phyloP scores from a whole-genome alignment of 768 basidiomycete species.

The Auricularia sp. region DNA sequence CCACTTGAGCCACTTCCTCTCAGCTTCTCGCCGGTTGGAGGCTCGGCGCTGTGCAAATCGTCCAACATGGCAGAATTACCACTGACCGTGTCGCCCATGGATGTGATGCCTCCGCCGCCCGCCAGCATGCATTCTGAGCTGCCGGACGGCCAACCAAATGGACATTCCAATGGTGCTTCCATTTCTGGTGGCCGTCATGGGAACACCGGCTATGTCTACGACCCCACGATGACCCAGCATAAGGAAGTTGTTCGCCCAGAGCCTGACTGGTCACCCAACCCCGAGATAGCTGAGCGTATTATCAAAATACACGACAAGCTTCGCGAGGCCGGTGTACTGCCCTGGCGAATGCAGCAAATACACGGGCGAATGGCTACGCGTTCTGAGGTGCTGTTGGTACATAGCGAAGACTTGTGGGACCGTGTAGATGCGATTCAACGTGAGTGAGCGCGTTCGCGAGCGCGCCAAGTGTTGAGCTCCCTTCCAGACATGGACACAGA shows the following conservation, averaged over 20 bases:
- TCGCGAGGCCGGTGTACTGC: constrained; percentile 44
- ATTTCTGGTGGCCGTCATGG: background rate
- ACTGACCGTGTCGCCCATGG: background rate
- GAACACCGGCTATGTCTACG: constrained; percentile 77
- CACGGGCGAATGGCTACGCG: constrained; percentile 63
- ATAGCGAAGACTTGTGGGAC: constrained; percentile 86
- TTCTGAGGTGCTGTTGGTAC: constrained; percentile 80
- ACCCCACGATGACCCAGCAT: constrained; percentile 79
- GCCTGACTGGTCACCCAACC: constrained; percentile 44
- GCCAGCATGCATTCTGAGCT: background rate
- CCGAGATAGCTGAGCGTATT: constrained; percentile 72
- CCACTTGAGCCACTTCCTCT: too few relatives aligned
- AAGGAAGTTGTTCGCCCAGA: constrained; percentile 46
- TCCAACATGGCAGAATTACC: background rate
- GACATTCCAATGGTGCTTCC: background rate
- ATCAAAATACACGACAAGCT: constrained; percentile 61
- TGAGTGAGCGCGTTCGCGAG: constrained; percentile 30
- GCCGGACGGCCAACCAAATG: background rate
- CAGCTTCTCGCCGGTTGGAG: background rate
- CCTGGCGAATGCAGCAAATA: constrained; percentile 61
- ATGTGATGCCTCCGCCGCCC: background rate
- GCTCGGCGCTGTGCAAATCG: background rate
- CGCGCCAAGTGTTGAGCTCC: background rate
- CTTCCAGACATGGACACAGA: constrained; percentile 61
- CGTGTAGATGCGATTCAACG: constrained; percentile 76